Evolutionary conservation across 306 rosid species (phyloP).

Genomic region (Citrullus amarus): DNA sequence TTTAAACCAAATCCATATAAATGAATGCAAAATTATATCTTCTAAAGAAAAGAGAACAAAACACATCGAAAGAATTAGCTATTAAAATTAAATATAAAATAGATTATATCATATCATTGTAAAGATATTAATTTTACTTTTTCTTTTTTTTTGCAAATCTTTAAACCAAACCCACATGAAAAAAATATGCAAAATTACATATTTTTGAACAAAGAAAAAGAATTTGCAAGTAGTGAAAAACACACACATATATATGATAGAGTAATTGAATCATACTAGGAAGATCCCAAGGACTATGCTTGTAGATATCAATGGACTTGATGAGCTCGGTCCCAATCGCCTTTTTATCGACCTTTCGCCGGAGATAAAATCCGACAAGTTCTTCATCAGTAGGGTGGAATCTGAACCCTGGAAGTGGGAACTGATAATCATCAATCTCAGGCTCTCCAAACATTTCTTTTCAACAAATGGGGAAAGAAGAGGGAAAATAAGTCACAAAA

Average conservation of each 20-base stretch:
- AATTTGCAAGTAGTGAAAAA: neutral
- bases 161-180: neutral
- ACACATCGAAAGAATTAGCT: neutral
- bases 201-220: neutral
- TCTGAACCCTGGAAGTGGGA: constrained; percentile 74
- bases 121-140: no score
- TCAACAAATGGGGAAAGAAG: neutral
- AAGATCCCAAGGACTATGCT: constrained; percentile 41
- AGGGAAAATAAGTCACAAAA: neutral
- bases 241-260: neutral
- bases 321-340: constrained; percentile 49
- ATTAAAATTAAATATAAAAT: no score
- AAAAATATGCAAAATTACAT: neutral
- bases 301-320: constrained; percentile 72
- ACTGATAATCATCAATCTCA: constrained; percentile 3
- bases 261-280: constrained; percentile 42
- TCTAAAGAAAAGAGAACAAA: neutral
- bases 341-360: constrained; percentile 58
- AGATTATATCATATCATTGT: no score
- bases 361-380: constrained; percentile 77
- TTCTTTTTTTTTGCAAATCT: neutral
- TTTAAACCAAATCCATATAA: neutral
- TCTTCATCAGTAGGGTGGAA: constrained; percentile 95
- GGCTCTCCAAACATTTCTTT: neutral
- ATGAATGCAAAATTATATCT: neutral